These are phyloP conservation scores for Nemania sp. DNA, from an alignment of 2,329 filamentous ascomycete genomes.

Conservation along the genomic window DNA sequence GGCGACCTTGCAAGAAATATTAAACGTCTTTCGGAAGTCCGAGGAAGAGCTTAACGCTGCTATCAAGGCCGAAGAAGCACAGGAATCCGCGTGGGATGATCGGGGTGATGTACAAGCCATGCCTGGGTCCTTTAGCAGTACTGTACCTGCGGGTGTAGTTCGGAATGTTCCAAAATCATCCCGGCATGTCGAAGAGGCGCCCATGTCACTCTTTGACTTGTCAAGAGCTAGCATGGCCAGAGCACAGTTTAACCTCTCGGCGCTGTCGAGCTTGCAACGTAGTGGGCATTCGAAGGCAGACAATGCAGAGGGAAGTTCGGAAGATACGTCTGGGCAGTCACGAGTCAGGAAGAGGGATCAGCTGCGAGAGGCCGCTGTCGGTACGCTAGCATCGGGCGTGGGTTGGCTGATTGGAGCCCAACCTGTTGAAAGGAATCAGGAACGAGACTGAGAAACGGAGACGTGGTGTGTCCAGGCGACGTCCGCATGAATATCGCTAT, in stretches of 20 bases:
- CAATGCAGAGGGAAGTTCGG: slow-evolving; percentile 32
- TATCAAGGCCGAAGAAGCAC: slow-evolving; percentile 66
- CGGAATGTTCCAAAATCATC: slow-evolving; percentile 37
- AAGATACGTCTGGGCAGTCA: slow-evolving; percentile 34
- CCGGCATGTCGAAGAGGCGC: slow-evolving; percentile 51
- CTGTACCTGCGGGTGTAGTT: slow-evolving; percentile 37
- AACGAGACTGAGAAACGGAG: slow-evolving; percentile 28
- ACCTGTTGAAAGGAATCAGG: slow-evolving; percentile 39
- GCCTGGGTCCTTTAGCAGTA: slow-evolving; percentile 56
- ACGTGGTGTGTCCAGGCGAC: slow-evolving; percentile 1
- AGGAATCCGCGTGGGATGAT: slow-evolving; percentile 72
- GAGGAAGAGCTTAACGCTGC: slow-evolving; percentile 75
- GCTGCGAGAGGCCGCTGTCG: slow-evolving; percentile 66
- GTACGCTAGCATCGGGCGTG: slow-evolving; percentile 67
- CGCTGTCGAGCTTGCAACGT: slow-evolving; percentile 56
- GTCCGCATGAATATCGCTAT: background rate
- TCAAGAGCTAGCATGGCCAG: slow-evolving; percentile 63
- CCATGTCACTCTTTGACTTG: slow-evolving; percentile 67
- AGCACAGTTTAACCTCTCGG: slow-evolving; percentile 61
- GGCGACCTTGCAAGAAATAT: slow-evolving; percentile 70
- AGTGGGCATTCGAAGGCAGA: slow-evolving; percentile 45
- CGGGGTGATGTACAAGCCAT: slow-evolving; percentile 61
- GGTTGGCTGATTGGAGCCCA: slow-evolving; percentile 69
- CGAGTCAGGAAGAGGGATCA: slow-evolving; percentile 72
- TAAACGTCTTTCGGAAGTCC: slow-evolving; percentile 74